These are phyloP conservation scores for Kalmanozyma brasiliensis DNA, from an alignment of 1,284 basidiomycete genomes.

Conservation along the genomic window DNA sequence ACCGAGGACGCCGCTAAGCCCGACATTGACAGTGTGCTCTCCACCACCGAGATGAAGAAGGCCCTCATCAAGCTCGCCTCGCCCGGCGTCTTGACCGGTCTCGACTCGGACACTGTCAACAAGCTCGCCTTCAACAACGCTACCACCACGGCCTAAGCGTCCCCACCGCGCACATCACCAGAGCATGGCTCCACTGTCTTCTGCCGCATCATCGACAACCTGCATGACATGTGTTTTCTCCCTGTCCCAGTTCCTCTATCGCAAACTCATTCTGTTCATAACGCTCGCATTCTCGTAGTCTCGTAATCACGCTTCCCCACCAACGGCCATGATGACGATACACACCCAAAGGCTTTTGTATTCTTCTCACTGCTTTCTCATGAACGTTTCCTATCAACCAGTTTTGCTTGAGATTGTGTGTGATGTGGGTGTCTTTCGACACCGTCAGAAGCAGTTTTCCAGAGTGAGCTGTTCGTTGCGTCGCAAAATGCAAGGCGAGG, in stretches of 20 bases:
- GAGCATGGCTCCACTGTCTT: constrained; percentile 33
- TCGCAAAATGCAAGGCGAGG: too few species aligned
- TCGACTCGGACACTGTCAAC: constrained; percentile 63
- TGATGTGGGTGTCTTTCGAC: neutral
- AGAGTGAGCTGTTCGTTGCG: too few species aligned
- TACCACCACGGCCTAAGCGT: constrained; percentile 38
- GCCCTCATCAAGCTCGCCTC: constrained; percentile 77
- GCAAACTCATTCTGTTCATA: constrained; percentile 7
- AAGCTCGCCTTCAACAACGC: constrained; percentile 67
- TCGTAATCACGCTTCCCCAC: constrained; percentile 5
- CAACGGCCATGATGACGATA: neutral
- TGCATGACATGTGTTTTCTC: constrained; percentile 40
- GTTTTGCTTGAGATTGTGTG: neutral
- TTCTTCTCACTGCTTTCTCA: neutral
- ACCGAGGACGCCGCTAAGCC: constrained; percentile 52
- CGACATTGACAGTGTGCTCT: constrained; percentile 69
- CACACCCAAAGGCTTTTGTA: constrained; percentile 3
- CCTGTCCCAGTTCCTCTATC: constrained; percentile 3
- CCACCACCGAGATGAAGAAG: constrained; percentile 78
- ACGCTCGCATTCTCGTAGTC: neutral
- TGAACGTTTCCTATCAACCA: constrained; percentile 3
- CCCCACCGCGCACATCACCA: neutral
- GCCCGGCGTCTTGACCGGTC: constrained; percentile 70
- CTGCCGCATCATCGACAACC: constrained; percentile 18
- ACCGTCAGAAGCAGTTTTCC: too few species aligned